Base-by-base conservation (phyloP, 305 asterid species). In the Solanum hybrid region DNA sequence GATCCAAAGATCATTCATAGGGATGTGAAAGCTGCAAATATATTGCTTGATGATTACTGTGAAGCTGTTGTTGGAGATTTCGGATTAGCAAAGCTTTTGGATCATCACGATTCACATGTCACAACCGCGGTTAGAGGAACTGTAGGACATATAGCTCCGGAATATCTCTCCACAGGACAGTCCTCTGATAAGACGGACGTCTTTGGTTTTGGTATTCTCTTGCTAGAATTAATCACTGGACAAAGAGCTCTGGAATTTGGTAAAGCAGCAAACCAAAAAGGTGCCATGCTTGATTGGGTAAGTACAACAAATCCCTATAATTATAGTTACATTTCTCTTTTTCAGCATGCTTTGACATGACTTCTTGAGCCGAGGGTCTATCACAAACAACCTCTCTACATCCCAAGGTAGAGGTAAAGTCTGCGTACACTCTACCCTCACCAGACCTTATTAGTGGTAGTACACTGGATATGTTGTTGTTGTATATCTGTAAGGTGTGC, bases 1-100 rank as follows among this genome's bases (percentile, higher is more conserved):
- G 91, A 89, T 76, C 91, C 91, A 1, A 89, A 89, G 91, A 89
- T 90, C 34, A 90, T 90, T 79, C 91, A 90, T 81, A 65, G 91
- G 78, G 91, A 90, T 32, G 91, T 90, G 26, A 90, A 90, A 85
- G 91, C 91, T 26, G 91, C 91, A 79, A 90, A 90, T 14, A 87
- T 90, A 85, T 22, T 89, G 37, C 91, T 89, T 17, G 91, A 89
- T 13, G 91, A 89, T 11, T 75, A 26, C 77, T 89, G 89, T 89
- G 91, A 89, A 72, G 91, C 91, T 41, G 89, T 89, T 14, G 91
- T 89, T 3, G 91, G 91, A 27, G 91, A 89, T 89, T 89, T 89
- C 17, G 89, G 91, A 29, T 82, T 89, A 2, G 91, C 91, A 45
- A 89, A 89, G n/a, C 91, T 89, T 34, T 32, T 86, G 91, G 91